Percentiles rank a stretch among this genome's conserved stretches.
These are phyloP conservation scores for Tympanopsis confertula DNA, from an alignment of 2,329 filamentous ascomycete genomes.

Conservation along the genomic window DNA sequence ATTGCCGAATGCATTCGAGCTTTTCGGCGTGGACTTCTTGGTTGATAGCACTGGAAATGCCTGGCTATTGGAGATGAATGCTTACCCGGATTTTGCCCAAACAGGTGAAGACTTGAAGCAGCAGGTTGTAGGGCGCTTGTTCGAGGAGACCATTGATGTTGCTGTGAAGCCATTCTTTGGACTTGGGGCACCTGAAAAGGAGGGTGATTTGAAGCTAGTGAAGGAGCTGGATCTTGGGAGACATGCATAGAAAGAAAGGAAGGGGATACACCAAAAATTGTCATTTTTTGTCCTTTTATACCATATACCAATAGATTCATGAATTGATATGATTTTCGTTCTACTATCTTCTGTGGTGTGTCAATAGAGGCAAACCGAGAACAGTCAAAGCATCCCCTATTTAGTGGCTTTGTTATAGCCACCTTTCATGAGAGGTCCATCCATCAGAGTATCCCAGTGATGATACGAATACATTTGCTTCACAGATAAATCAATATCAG, in stretches of 20 bases:
- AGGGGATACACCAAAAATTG: too few relatives aligned
- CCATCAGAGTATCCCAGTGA: too few relatives aligned
- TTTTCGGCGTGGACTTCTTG: constrained; percentile 85
- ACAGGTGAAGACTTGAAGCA: constrained; percentile 62
- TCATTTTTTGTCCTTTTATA: too few relatives aligned
- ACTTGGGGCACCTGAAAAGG: constrained; percentile 4
- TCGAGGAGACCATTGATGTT: constrained; percentile 23
- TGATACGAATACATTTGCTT: too few relatives aligned
- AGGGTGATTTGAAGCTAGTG: neutral
- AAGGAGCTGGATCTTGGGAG: neutral
- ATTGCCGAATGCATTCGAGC: constrained; percentile 76
- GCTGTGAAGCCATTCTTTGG: constrained; percentile 8
- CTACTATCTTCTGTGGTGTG: too few relatives aligned
- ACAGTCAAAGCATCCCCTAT: too few relatives aligned
- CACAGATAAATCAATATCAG: too few relatives aligned
- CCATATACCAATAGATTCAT: too few relatives aligned
- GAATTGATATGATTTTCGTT: too few relatives aligned
- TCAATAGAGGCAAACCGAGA: too few relatives aligned
- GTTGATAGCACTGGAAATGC: constrained; percentile 53
- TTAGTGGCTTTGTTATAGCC: too few relatives aligned
- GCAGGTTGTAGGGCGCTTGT: constrained; percentile 61
- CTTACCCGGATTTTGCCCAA: constrained; percentile 91
- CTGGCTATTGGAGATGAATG: constrained; percentile 85
- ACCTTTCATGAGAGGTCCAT: too few relatives aligned
- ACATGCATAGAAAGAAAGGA: neutral